A percentile compares a stretch with the other conserved stretches of the same genome.
Conservation (phyloP, 1,139 yeast species). For the Pichia sp. region DNA sequence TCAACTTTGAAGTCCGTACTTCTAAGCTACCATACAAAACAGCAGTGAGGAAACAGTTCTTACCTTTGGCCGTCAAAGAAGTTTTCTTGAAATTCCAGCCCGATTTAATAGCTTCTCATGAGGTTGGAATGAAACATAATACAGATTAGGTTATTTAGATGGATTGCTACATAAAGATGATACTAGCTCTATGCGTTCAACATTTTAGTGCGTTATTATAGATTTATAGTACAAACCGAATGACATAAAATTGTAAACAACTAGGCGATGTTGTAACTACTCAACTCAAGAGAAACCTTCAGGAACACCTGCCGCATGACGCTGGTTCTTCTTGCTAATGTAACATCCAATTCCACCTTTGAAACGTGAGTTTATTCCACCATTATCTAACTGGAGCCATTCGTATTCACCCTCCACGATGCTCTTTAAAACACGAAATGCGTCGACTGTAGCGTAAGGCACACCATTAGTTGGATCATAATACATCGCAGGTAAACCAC, state of each 20-base stretch:
- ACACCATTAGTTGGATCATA: slow-evolving; percentile 84
- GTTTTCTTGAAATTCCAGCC: slow-evolving; percentile 55
- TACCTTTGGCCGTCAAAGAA: slow-evolving; percentile 45
- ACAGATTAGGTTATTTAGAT: slow-evolving; percentile 19
- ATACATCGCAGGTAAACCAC: slow-evolving; percentile 76
- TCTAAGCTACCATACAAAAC: slow-evolving; percentile 34
- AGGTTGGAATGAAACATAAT: slow-evolving; percentile 30
- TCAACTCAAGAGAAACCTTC: slow-evolving; percentile 51
- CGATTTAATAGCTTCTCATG: slow-evolving; percentile 59
- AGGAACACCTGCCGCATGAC: slow-evolving; percentile 86
- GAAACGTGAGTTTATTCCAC: slow-evolving; percentile 64
- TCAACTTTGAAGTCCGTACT: slow-evolving; percentile 47
- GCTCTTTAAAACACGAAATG: slow-evolving; percentile 64
- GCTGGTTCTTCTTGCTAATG: slow-evolving; percentile 46
- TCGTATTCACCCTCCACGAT: slow-evolving; percentile 62
- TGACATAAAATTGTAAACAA: not conserved
- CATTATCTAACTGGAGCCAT: slow-evolving; percentile 67
- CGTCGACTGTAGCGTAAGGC: slow-evolving; percentile 79
- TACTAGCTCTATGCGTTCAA: not conserved
- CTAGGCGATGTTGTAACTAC: not conserved
- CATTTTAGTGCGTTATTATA: not conserved
- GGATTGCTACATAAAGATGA: slow-evolving; percentile 1
- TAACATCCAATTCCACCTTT: slow-evolving; percentile 67
- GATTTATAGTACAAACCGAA: not conserved
- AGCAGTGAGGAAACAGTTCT: slow-evolving; percentile 42